Evolutionary conservation across 106 monocot species (phyloP).

Genomic region (Dactylorhiza incarnata): DNA sequence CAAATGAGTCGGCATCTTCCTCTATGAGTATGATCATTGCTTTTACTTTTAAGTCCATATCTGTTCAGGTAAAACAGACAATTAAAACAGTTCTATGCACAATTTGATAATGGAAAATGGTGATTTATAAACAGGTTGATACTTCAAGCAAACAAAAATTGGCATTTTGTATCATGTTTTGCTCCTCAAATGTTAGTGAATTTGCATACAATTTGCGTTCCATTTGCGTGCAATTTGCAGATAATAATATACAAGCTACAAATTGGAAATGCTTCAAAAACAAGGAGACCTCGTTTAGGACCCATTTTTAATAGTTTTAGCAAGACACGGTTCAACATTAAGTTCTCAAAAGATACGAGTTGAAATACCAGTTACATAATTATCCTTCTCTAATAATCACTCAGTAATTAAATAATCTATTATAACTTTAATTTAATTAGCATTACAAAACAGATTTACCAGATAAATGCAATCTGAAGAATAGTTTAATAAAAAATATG

Average conservation of each 20-base stretch:
- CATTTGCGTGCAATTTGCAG: background rate
- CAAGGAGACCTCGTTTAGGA: background rate
- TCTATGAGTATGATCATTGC: constrained; percentile 73
- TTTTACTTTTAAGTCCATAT: constrained; percentile 64
- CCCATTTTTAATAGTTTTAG: background rate
- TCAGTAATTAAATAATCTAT: background rate
- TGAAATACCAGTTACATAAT: background rate
- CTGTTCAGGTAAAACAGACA: constrained; percentile 12
- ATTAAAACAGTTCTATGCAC: background rate
- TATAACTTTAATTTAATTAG: background rate
- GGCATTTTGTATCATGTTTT: background rate
- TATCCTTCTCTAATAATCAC: background rate
- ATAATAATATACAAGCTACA: background rate
- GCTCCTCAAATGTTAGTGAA: background rate
- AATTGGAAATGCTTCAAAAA: background rate
- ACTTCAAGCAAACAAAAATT: background rate
- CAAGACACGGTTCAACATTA: background rate
- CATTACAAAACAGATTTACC: background rate
- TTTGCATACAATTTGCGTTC: background rate
- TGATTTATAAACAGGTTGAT: background rate
- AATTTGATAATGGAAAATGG: background rate
- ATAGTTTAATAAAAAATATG: background rate
- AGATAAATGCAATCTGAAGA: background rate
- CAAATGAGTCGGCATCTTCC: constrained; percentile 78
- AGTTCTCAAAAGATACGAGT: background rate